Evolutionary conservation across 176 grass and related monocot genomes (phyloP).

Genomic region (Carex kokanica): DNA sequence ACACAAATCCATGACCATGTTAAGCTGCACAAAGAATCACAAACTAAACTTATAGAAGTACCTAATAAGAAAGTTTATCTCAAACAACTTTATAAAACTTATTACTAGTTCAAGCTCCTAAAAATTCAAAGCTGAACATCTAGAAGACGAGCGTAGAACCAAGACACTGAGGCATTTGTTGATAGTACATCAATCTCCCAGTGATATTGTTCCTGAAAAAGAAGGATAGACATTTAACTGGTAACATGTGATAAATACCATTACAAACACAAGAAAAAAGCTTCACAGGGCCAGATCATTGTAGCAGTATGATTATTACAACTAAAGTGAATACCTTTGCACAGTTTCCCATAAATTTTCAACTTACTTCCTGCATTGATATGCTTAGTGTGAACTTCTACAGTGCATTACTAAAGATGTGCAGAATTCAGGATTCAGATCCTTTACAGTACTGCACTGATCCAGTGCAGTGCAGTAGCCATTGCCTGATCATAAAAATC

Average conservation of each 20-base stretch:
- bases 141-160: background rate
- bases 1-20: background rate
- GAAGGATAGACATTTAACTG: background rate
- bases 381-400: background rate
- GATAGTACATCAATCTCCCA: background rate
- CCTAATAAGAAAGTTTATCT: background rate
- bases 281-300: background rate
- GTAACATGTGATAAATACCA: background rate
- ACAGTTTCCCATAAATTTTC: background rate
- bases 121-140: background rate
- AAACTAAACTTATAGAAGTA: background rate
- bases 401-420: background rate
- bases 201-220: background rate
- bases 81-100: background rate
- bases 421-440: background rate
- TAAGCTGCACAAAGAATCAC: slow-evolving; percentile 1
- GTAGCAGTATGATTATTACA: background rate
- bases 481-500: background rate
- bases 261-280: too few relatives aligned
- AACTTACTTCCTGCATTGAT: background rate
- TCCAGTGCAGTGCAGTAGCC: background rate
- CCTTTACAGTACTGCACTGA: background rate
- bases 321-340: background rate
- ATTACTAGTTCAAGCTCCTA: background rate
- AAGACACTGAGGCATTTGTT: background rate